Conservation (phyloP, 495 filamentous ascomycete species). For the Filosporella fistucella region DNA sequence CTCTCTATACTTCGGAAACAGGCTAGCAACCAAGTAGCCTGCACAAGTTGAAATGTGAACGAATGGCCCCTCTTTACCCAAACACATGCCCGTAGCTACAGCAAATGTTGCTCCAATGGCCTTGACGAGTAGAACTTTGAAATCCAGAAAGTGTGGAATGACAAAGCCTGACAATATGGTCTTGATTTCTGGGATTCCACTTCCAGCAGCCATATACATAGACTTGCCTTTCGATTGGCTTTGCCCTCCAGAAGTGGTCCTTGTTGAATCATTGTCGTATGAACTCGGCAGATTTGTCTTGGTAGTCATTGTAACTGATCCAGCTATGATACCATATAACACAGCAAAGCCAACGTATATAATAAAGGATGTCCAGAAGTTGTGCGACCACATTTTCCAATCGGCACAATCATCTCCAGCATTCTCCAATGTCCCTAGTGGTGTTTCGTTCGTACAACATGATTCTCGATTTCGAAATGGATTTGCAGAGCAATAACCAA, state of each 20-base stretch:
- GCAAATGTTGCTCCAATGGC: conserved; percentile 52
- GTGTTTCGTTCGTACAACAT: conserved; percentile 36
- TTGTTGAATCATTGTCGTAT: no score
- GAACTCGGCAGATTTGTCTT: conserved; percentile 42
- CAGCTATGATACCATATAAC: conserved; percentile 43
- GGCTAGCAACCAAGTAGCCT: conserved; percentile 45
- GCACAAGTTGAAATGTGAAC: conserved; percentile 55
- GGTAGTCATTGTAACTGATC: conserved; percentile 46
- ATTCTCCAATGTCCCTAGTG: conserved; percentile 18
- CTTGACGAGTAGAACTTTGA: conserved; percentile 51
- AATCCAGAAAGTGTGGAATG: conserved; percentile 49
- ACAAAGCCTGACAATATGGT: conserved; percentile 56
- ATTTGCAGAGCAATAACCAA: conserved; percentile 46
- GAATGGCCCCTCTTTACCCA: conserved; percentile 58
- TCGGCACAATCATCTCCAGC: conserved; percentile 31
- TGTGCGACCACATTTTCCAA: conserved; percentile 40
- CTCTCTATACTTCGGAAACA: conserved; percentile 48
- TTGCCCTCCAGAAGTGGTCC: no score
- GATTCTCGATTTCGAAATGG: conserved; percentile 39
- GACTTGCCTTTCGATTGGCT: conserved; percentile 45
- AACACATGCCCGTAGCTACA: conserved; percentile 52
- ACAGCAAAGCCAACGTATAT: conserved; percentile 47
- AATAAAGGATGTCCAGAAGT: conserved; percentile 34
- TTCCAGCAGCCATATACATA: conserved; percentile 54
- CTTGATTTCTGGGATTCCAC: conserved; percentile 57